Base-by-base conservation (phyloP, 768 basidiomycete genomes). In the Trametes punicea region DNA sequence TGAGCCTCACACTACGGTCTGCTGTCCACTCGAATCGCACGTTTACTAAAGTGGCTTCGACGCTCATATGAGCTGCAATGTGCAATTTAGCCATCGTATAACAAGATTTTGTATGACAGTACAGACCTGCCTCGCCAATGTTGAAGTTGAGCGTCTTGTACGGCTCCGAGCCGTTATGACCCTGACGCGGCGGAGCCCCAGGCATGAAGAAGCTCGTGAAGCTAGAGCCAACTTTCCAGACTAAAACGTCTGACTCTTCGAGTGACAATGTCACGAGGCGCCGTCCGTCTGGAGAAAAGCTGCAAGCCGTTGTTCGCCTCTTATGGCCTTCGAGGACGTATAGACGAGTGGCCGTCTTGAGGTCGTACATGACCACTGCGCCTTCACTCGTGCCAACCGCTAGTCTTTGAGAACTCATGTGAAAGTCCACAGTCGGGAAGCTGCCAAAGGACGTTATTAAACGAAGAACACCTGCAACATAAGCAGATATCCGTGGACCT, bases 221-320 rank as follows among this genome's bases (percentile, higher is more conserved):
- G 65, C 91, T 92, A 8, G 84, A 79, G 0, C 97, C 96, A 5
- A 98, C 94, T 66, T 98, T 98, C 97, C 97, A 99, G 13, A 96
- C 91, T 11, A 93, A 79, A 5, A 93, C 87, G 4, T 81, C 76
- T 25, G 83, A 84, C 67, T 98, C 94, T 59, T 89, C 90, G 23
- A 98, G 75, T 0, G 90, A 96, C 8, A 92, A 75, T 0, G 93
- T 94, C 34, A 96, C 86, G 16, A 98, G 75, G 18, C 97, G 78
- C 18, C 94, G 76, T 0, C 97, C 97, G 64, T 99, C 97, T 0
- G 94, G 89, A 7, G 93, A 96, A 69, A 97, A 98, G 55, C 87
- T 90, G 59, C 91, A 87, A 0, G 92, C 93, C 0, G 90, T 81
- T 9, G 93, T 82, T 1, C 79, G 76, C 65, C 87, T 85, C 67